phyloP scores from a whole-genome alignment of 371 early-diverging fungal genomes.

The Mortierella sp. region DNA sequence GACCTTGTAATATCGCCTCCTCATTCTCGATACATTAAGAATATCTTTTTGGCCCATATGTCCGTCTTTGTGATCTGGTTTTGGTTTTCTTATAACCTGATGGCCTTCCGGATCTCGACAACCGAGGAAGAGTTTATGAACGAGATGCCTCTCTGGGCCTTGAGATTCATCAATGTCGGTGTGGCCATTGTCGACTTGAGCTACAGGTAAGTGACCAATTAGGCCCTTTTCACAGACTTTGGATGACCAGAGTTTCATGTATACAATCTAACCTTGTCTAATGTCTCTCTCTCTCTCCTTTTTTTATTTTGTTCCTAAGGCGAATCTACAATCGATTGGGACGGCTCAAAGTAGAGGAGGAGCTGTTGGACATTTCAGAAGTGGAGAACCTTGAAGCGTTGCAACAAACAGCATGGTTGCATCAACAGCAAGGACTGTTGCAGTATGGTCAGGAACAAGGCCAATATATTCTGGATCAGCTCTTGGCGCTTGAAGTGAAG shows the following conservation, averaged over 20 bases:
- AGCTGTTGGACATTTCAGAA: conserved; percentile 46
- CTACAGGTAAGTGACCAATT: conserved; percentile 23
- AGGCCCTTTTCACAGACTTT: background rate
- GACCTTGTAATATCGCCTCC: conserved; percentile 58
- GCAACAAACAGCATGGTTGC: conserved; percentile 43
- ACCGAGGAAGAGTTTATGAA: conserved; percentile 62
- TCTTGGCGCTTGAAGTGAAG: conserved; percentile 32
- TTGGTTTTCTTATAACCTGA: conserved; percentile 72
- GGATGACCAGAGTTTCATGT: too few species aligned
- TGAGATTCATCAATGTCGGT: conserved; percentile 70
- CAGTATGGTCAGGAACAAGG: conserved; percentile 47
- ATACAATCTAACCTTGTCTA: too few species aligned
- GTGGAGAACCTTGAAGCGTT: conserved; percentile 49
- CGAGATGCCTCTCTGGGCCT: conserved; percentile 68
- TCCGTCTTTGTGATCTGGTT: conserved; percentile 62
- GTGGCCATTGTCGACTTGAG: conserved; percentile 67
- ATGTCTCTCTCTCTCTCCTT: too few species aligned
- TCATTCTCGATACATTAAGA: conserved; percentile 44
- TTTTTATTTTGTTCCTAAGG: conserved; percentile 15
- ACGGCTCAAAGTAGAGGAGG: conserved; percentile 43
- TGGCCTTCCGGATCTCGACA: conserved; percentile 64
- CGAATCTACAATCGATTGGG: conserved; percentile 48
- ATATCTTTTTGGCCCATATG: conserved; percentile 56
- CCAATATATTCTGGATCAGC: conserved; percentile 41
- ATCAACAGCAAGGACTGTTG: conserved; percentile 30